Evolutionary conservation across 306 rosid species (phyloP).

Genomic region (Cucurbita ficifolia): DNA sequence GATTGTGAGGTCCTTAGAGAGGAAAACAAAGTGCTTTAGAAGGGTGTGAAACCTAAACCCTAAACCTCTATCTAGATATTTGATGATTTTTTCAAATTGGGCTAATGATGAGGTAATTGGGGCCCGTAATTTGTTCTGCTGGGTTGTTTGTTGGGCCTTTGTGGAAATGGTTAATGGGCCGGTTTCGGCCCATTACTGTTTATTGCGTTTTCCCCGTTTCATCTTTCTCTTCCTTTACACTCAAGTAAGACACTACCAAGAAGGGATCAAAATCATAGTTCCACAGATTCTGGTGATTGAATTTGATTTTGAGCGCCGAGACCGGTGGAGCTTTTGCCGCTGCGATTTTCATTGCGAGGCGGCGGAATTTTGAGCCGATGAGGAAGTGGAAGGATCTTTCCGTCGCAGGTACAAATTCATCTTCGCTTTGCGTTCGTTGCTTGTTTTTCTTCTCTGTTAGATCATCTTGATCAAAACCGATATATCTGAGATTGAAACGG

Average conservation of each 20-base stretch:
- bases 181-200: conserved; percentile 22
- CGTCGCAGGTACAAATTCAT: conserved; percentile 29
- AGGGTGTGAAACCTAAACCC: too few relatives aligned
- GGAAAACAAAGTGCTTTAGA: too few relatives aligned
- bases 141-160: background rate
- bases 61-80: too few relatives aligned
- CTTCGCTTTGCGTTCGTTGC: background rate
- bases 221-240: conserved; percentile 40
- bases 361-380: conserved; percentile 81
- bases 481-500: conserved; percentile 14
- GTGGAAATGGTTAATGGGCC: conserved; percentile 25
- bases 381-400: conserved; percentile 51
- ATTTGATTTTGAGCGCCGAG: conserved; percentile 18
- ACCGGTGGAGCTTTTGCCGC: conserved; percentile 17
- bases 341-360: conserved; percentile 12
- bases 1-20: too few relatives aligned
- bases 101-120: background rate
- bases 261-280: conserved; percentile 84
- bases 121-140: background rate
- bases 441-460: conserved; percentile 1
- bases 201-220: conserved; percentile 19
- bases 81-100: background rate
- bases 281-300: conserved; percentile 25
- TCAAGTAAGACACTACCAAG: conserved; percentile 43
- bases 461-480: conserved; percentile 4